Conservation (phyloP, 208 protist genomes). For the Leishmania aethiopica region DNA sequence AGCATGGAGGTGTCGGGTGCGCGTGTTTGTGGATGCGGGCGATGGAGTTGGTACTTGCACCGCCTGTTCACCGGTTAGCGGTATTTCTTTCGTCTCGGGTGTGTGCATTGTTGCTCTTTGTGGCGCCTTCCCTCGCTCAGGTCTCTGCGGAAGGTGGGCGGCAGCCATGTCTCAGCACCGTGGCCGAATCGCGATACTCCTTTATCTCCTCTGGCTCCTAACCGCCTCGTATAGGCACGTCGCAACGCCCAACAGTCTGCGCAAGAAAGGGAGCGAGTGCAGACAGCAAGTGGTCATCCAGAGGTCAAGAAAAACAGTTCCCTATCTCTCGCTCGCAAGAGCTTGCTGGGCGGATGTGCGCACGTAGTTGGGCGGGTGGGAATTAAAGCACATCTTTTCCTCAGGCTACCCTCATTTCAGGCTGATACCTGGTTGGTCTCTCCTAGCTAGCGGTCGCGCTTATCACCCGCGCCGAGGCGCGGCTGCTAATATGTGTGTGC, state of each 20-base stretch:
- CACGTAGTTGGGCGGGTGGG: background rate
- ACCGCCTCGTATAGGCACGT: background rate
- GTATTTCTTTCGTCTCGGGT: background rate
- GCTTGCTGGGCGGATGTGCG: background rate
- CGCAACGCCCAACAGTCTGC: background rate
- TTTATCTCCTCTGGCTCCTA: background rate
- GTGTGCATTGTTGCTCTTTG: background rate
- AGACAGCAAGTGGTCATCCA: background rate
- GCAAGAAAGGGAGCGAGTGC: background rate
- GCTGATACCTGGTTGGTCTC: background rate
- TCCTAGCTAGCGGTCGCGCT: background rate
- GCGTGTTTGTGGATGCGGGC: background rate
- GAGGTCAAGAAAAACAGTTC: background rate
- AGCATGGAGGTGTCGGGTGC: background rate
- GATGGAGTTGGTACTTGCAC: background rate
- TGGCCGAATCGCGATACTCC: background rate
- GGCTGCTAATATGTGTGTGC: background rate
- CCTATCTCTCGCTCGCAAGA: background rate
- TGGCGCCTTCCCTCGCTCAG: background rate
- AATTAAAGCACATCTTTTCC: background rate
- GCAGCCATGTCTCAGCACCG: background rate
- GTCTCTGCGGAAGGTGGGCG: background rate
- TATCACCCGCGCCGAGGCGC: background rate
- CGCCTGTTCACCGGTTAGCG: background rate
- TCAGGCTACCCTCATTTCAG: background rate